A percentile compares a stretch with the other conserved stretches of the same genome.
phyloP scores from a whole-genome alignment of 495 filamentous ascomycete genomes.

The Thozetella sp. region DNA sequence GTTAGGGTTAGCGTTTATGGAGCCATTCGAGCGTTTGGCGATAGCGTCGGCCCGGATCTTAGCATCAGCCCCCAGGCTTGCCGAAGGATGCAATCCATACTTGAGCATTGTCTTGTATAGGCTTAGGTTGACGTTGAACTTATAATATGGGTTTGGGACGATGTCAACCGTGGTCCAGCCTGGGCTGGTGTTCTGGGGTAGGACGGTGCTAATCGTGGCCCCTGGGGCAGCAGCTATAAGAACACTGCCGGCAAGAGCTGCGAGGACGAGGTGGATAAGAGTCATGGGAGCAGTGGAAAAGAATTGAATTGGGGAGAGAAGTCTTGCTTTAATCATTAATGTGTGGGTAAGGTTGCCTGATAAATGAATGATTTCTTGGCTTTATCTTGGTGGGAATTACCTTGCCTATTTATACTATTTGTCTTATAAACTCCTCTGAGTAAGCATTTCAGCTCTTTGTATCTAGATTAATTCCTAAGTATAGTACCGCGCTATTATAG shows the following conservation, averaged over 20 bases:
- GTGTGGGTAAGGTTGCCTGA: too few species aligned
- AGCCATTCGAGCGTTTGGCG: not conserved
- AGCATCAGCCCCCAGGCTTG: not conserved
- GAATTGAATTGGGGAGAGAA: not conserved
- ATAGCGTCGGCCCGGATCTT: not conserved
- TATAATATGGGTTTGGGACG: not conserved
- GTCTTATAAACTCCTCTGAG: too few species aligned
- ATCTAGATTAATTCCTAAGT: too few species aligned
- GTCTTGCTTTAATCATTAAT: not conserved
- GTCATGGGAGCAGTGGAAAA: not conserved
- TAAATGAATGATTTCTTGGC: too few species aligned
- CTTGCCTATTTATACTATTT: too few species aligned
- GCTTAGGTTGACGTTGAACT: not conserved
- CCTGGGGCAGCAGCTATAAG: not conserved
- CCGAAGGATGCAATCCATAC: not conserved
- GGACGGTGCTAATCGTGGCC: not conserved
- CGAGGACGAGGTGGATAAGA: not conserved
- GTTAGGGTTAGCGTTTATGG: slow-evolving; percentile 20
- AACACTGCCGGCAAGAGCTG: not conserved
- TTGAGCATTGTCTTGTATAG: not conserved
- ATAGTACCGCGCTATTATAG: too few species aligned
- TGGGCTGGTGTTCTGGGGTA: too few species aligned
- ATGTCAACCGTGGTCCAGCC: not conserved
- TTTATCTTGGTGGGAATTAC: too few species aligned
- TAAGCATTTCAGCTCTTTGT: too few species aligned